phyloP scores from a whole-genome alignment of 257 asterid species.

The Salvia hispanica region DNA sequence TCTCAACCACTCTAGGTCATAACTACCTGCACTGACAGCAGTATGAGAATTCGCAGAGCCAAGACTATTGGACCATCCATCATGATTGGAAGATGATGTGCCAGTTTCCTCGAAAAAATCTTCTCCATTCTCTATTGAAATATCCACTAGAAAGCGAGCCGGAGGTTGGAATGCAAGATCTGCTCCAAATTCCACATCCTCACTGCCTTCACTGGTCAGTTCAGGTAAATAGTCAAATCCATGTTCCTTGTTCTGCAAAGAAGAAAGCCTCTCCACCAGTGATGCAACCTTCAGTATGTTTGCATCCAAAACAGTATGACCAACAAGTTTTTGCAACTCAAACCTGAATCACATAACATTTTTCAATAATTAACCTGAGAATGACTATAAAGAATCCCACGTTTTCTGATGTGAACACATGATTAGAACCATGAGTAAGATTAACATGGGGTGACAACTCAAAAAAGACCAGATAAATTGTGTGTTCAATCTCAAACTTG shows the following conservation, averaged over 20 bases:
- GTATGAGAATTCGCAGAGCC: slow-evolving; percentile 39
- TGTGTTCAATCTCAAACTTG: slow-evolving; percentile 17
- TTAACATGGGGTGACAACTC: slow-evolving; percentile 13
- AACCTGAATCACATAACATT: slow-evolving; percentile 49
- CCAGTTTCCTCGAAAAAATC: slow-evolving; percentile 47
- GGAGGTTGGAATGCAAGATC: slow-evolving; percentile 78
- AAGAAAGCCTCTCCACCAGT: slow-evolving; percentile 62
- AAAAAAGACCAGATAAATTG: slow-evolving; percentile 2
- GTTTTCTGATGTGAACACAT: slow-evolving; percentile 4
- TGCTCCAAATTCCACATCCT: slow-evolving; percentile 80
- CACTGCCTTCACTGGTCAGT: slow-evolving; percentile 42
- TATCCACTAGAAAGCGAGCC: slow-evolving; percentile 75
- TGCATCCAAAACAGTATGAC: slow-evolving; percentile 56
- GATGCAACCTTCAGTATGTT: slow-evolving; percentile 57
- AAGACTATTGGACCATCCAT: slow-evolving; percentile 46
- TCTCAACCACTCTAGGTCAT: slow-evolving; percentile 86
- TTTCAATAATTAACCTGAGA: background rate
- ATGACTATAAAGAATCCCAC: background rate
- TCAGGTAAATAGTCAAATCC: slow-evolving; percentile 42
- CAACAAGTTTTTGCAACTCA: slow-evolving; percentile 77
- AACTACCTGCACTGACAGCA: slow-evolving; percentile 44
- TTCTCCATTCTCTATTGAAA: slow-evolving; percentile 55
- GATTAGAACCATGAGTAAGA: slow-evolving; percentile 5
- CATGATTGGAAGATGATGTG: slow-evolving; percentile 43
- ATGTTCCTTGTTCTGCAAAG: slow-evolving; percentile 52